Evolutionary conservation across 2,329 filamentous ascomycete genomes (phyloP).

Genomic region (Cercospora zeae-maydis): DNA sequence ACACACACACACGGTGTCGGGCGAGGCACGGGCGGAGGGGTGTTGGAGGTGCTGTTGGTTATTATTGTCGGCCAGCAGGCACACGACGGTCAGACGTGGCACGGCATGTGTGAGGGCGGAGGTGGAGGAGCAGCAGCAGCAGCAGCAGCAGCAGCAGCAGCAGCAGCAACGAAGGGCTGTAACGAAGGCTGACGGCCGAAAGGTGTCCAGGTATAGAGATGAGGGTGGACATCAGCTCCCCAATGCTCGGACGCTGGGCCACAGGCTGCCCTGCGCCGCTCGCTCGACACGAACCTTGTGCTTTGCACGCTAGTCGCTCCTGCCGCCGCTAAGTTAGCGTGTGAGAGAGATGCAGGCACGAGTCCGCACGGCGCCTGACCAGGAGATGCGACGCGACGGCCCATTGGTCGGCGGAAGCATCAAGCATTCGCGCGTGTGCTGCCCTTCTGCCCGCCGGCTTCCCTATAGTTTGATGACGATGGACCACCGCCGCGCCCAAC

Average conservation of each 20-base stretch:
- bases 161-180: too few relatives aligned
- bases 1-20: too few relatives aligned
- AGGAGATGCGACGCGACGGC: background rate
- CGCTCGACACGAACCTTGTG: conserved; percentile 5
- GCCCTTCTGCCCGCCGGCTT: background rate
- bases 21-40: too few relatives aligned
- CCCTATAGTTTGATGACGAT: conserved; percentile 2
- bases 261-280: background rate
- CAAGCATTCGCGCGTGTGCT: background rate
- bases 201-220: conserved; percentile 2
- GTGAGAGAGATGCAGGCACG: conserved; percentile 6
- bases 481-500: background rate
- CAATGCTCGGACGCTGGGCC: conserved; percentile 2
- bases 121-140: background rate
- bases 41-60: conserved; percentile 2
- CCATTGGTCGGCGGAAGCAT: background rate
- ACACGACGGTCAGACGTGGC: conserved; percentile 8
- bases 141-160: too few relatives aligned
- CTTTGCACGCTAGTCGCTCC: background rate
- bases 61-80: too few relatives aligned
- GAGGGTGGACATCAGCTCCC: background rate
- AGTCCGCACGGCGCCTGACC: background rate
- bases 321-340: conserved; percentile 1
- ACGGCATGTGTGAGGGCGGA: conserved; percentile 8
- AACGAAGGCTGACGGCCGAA: background rate